These are phyloP conservation scores for Penicillium occitanis DNA, from an alignment of 2,329 filamentous ascomycete genomes.

Conservation along the genomic window DNA sequence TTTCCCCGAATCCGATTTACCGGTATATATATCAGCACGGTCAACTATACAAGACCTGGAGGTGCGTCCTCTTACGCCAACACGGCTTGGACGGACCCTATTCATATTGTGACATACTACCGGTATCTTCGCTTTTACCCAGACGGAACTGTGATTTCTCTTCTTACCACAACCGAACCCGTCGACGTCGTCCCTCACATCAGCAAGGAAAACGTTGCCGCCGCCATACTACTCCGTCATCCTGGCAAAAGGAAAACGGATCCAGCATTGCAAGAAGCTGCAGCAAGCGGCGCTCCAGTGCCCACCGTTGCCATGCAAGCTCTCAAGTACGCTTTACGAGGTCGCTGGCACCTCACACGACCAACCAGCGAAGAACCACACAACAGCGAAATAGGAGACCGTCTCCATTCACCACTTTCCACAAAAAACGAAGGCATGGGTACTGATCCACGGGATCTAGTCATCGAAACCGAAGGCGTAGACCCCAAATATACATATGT, in stretches of 20 bases:
- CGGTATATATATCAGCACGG: slow-evolving; percentile 92
- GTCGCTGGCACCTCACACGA: slow-evolving; percentile 65
- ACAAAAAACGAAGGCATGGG: slow-evolving; percentile 24
- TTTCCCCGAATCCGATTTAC: slow-evolving; percentile 90
- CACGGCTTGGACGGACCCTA: slow-evolving; percentile 74
- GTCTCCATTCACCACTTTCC: slow-evolving; percentile 45
- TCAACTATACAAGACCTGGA: slow-evolving; percentile 88
- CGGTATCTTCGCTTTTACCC: slow-evolving; percentile 94
- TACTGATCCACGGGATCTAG: slow-evolving; percentile 58
- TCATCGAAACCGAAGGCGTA: slow-evolving; percentile 84
- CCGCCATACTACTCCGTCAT: slow-evolving; percentile 34
- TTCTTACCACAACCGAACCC: slow-evolving; percentile 79
- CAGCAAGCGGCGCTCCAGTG: slow-evolving; percentile 31
- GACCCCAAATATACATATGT: slow-evolving; percentile 77
- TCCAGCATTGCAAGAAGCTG: slow-evolving; percentile 37
- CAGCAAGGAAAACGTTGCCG: slow-evolving; percentile 64
- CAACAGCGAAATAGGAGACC: slow-evolving; percentile 31
- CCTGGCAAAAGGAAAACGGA: slow-evolving; percentile 42
- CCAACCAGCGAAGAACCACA: slow-evolving; percentile 36
- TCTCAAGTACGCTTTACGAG: slow-evolving; percentile 67
- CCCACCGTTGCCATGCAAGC: slow-evolving; percentile 50
- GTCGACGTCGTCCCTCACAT: slow-evolving; percentile 84
- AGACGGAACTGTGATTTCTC: slow-evolving; percentile 77
- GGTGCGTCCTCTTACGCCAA: slow-evolving; percentile 65
- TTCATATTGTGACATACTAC: slow-evolving; percentile 97